Evolutionary conservation across 768 basidiomycete species (phyloP).

Genomic region (Trichaptum fuscoviolaceum): DNA sequence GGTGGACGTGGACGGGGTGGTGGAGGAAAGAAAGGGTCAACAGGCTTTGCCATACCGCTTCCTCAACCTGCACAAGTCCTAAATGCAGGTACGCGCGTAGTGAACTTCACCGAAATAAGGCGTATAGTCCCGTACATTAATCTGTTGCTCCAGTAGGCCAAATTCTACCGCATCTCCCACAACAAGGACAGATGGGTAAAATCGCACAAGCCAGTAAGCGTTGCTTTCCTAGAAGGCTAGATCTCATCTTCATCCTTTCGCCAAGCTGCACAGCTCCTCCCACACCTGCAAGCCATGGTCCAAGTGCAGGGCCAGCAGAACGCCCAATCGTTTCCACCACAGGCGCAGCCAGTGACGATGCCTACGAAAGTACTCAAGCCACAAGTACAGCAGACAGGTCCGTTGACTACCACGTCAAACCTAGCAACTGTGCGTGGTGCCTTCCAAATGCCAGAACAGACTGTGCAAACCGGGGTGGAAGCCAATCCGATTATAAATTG

Average conservation of each 20-base stretch:
- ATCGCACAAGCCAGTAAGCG: not conserved
- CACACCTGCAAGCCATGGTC: not conserved
- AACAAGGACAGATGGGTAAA: not conserved
- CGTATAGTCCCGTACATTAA: not conserved
- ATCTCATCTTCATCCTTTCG: not conserved
- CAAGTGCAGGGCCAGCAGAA: not conserved
- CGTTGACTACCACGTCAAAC: not conserved
- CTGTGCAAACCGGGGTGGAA: not conserved
- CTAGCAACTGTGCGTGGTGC: not conserved
- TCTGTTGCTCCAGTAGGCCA: not conserved
- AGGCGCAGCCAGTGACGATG: not conserved
- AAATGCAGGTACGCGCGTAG: not conserved
- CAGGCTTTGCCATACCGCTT: not conserved
- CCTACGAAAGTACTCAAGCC: not conserved
- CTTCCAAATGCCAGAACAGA: not conserved
- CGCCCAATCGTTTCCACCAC: not conserved
- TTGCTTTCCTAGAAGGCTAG: not conserved
- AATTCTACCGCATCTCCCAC: not conserved
- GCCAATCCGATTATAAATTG: slow-evolving; percentile 21
- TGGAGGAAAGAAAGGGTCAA: not conserved
- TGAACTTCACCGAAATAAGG: not conserved
- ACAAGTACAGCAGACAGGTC: not conserved
- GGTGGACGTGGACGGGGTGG: not conserved
- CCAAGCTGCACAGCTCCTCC: not conserved
- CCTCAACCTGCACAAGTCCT: not conserved